Percentiles rank a stretch among this genome's conserved stretches.
These are phyloP conservation scores for Auxenochlorella pyrenoidosa DNA, from an alignment of 139 green algal species.

Conservation along the genomic window DNA sequence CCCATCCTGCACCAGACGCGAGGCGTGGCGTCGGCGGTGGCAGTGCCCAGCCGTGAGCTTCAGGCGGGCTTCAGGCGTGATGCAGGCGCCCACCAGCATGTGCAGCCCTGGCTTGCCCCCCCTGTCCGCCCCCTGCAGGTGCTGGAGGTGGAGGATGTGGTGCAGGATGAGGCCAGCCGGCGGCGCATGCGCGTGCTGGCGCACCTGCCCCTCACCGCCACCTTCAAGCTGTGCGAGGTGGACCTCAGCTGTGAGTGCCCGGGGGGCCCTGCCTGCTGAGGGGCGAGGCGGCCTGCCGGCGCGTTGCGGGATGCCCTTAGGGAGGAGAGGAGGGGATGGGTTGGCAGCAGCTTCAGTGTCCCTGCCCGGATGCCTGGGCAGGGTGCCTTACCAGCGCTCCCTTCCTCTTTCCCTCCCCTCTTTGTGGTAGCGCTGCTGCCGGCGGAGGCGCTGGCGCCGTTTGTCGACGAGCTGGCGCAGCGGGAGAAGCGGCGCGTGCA, in stretches of 20 bases:
- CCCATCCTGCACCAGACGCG: too few relatives aligned
- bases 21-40: too few relatives aligned
- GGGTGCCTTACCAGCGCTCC: too few relatives aligned
- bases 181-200: conserved; percentile 65
- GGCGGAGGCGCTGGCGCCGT: conserved; percentile 67
- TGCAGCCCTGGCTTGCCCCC: background rate
- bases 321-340: too few relatives aligned
- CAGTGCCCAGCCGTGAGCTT: too few relatives aligned
- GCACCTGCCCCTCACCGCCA: conserved; percentile 72
- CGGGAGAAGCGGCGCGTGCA: conserved; percentile 61
- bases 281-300: too few relatives aligned
- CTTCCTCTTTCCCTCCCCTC: too few relatives aligned
- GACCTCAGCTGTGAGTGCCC: conserved; percentile 42
- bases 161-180: conserved; percentile 62
- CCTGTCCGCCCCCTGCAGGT: conserved; percentile 38
- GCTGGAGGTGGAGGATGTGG: conserved; percentile 78
- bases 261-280: background rate
- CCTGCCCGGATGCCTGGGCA: too few relatives aligned
- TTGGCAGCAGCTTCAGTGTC: too few relatives aligned
- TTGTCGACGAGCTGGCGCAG: conserved; percentile 70
- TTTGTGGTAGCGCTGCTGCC: conserved; percentile 54
- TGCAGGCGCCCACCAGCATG: too few relatives aligned
- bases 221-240: conserved; percentile 66
- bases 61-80: too few relatives aligned
- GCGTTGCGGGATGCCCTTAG: too few relatives aligned